These are phyloP conservation scores for Arbutus unedo DNA, from an alignment of 148 eudicot species.

Conservation along the genomic window DNA sequence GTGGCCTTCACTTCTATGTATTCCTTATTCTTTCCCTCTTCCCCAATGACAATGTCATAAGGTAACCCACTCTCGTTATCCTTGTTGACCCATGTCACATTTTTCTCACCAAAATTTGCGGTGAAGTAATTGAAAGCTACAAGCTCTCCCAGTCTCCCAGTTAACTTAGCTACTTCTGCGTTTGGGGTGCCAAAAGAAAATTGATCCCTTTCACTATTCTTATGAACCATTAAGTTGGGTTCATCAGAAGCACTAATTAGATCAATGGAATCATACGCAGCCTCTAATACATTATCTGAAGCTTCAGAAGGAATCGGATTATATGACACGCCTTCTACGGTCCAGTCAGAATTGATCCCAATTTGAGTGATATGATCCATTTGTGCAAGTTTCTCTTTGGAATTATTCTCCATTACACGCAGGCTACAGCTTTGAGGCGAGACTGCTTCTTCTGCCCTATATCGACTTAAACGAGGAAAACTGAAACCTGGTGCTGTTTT, in stretches of 20 bases:
- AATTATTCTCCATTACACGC: conserved; percentile 10
- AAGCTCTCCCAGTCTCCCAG: conserved; percentile 76
- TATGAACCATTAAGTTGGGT: conserved; percentile 30
- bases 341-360: conserved; percentile 29
- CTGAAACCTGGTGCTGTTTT: conserved; percentile 80
- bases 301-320: conserved; percentile 19
- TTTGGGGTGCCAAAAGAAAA: conserved; percentile 22
- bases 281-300: conserved; percentile 20
- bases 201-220: conserved; percentile 33
- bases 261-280: conserved; percentile 28
- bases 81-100: conserved; percentile 79
- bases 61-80: conserved; percentile 73
- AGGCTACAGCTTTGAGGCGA: conserved; percentile 19
- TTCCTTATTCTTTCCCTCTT: conserved; percentile 39
- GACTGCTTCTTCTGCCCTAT: conserved; percentile 20
- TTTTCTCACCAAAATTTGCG: conserved; percentile 30
- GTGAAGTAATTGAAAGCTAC: conserved; percentile 65
- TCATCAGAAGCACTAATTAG: conserved; percentile 30
- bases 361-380: conserved; percentile 8
- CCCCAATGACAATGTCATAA: conserved; percentile 63
- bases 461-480: conserved; percentile 20
- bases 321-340: conserved; percentile 33
- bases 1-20: conserved; percentile 90
- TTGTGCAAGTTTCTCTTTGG: conserved; percentile 12
- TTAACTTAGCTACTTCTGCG: conserved; percentile 42